phyloP scores from a whole-genome alignment of 129 eudicot species.

The Flaveria linearis region DNA sequence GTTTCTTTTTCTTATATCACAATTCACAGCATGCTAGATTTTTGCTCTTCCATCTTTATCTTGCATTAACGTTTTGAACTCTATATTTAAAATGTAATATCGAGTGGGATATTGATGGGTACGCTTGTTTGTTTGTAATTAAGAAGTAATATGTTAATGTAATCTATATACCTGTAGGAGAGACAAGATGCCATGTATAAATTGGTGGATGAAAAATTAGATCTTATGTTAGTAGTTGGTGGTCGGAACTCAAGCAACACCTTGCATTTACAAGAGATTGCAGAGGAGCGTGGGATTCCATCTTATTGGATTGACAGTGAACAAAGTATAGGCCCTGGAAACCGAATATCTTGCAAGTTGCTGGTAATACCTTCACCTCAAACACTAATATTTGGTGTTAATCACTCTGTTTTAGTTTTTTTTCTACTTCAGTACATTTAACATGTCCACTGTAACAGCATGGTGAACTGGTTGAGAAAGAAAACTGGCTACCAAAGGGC shows the following conservation, averaged over 20 bases:
- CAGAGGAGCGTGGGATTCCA: constrained; percentile 91
- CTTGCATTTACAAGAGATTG: constrained; percentile 89
- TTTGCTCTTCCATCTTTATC: not conserved
- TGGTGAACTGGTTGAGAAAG: constrained; percentile 90
- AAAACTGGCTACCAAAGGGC: constrained; percentile 87
- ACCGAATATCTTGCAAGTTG: constrained; percentile 67
- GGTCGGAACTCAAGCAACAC: constrained; percentile 98
- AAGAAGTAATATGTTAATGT: not conserved
- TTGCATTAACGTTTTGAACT: not conserved
- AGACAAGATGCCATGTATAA: constrained; percentile 99
- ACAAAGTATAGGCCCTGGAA: constrained; percentile 91
- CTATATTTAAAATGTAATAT: not conserved
- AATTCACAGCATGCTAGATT: not conserved
- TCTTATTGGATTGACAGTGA: constrained; percentile 97
- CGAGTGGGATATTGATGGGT: no score
- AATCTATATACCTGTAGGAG: constrained; percentile 53
- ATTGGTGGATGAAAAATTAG: constrained; percentile 72
- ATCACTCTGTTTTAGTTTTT: not conserved
- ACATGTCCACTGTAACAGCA: constrained; percentile 49
- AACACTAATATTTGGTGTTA: not conserved
- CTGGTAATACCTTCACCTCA: constrained; percentile 40
- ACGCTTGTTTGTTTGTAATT: no score
- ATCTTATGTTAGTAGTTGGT: constrained; percentile 90
- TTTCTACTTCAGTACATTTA: not conserved
- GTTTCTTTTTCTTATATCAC: constrained; percentile 7